Percentiles rank a stretch among this genome's conserved stretches.
Evolutionary conservation across 345 rosid genomes (phyloP).

Genomic region (Populus simonii): DNA sequence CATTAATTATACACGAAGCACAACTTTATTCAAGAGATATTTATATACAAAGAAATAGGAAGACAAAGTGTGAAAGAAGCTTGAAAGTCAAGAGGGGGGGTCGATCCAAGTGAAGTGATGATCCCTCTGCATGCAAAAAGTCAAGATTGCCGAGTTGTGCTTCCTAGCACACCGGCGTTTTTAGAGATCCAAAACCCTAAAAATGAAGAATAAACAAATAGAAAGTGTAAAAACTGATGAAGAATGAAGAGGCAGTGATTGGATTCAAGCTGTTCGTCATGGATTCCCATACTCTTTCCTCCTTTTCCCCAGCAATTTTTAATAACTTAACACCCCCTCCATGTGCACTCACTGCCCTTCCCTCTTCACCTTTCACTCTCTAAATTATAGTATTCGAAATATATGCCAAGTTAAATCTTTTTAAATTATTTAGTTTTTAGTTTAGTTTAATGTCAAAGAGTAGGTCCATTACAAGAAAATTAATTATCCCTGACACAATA

Average conservation of each 20-base stretch:
- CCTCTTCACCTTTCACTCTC: background rate
- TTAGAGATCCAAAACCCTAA: slow-evolving; percentile 21
- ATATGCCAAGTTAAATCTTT: no score
- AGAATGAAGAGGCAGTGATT: slow-evolving; percentile 3
- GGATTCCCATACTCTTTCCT: slow-evolving; percentile 6
- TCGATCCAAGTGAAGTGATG: background rate
- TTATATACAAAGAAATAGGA: background rate
- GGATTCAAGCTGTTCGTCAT: slow-evolving; percentile 28
- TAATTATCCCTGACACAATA: no score
- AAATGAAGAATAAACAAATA: background rate
- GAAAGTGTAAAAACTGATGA: background rate
- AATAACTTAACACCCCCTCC: background rate
- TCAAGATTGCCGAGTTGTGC: slow-evolving; percentile 14
- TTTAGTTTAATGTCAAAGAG: no score
- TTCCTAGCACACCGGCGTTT: slow-evolving; percentile 16
- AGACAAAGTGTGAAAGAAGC: background rate
- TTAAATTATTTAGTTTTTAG: no score
- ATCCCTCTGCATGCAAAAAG: background rate
- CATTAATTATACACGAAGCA: background rate
- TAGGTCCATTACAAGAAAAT: no score
- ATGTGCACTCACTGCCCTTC: slow-evolving; percentile 11
- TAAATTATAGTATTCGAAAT: no score
- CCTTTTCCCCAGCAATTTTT: background rate
- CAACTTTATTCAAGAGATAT: no score
- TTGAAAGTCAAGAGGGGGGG: background rate